Conservation (phyloP, 257 asterid genomes). For the Solanum virginianum region DNA sequence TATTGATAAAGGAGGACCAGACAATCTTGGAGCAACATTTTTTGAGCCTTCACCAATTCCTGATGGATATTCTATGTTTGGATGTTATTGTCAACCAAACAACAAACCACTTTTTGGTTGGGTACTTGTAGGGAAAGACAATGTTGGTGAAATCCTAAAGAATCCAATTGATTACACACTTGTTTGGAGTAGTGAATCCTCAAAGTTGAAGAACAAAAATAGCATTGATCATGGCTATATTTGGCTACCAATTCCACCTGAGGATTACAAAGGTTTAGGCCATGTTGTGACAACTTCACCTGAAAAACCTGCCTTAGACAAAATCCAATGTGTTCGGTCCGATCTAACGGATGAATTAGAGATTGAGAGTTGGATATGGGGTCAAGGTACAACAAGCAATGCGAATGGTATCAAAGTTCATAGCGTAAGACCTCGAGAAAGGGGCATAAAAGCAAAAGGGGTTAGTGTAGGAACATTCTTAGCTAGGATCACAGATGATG, state of each 20-base stretch:
- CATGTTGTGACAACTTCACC: slow-evolving; percentile 44
- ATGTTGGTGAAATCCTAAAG: slow-evolving; percentile 26
- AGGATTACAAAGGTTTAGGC: slow-evolving; percentile 61
- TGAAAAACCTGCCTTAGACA: slow-evolving; percentile 58
- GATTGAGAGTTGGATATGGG: slow-evolving; percentile 54
- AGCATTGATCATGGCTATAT: slow-evolving; percentile 29
- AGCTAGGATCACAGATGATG: slow-evolving; percentile 2
- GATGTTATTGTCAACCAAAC: slow-evolving; percentile 64
- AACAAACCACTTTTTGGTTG: slow-evolving; percentile 55
- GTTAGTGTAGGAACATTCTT: slow-evolving; percentile 38
- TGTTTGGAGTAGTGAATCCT: slow-evolving; percentile 22
- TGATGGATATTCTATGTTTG: slow-evolving; percentile 77
- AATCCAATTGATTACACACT: slow-evolving; percentile 60
- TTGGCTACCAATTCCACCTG: slow-evolving; percentile 72
- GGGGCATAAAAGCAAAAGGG: slow-evolving; percentile 42
- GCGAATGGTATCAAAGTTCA: slow-evolving; percentile 22
- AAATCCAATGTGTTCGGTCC: slow-evolving; percentile 50
- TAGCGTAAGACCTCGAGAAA: slow-evolving; percentile 33
- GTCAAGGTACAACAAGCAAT: slow-evolving; percentile 6
- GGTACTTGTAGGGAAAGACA: slow-evolving; percentile 61
- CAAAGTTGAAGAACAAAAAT: background rate
- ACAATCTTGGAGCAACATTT: slow-evolving; percentile 54
- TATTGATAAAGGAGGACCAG: slow-evolving; percentile 35
- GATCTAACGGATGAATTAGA: slow-evolving; percentile 59
- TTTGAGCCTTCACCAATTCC: slow-evolving; percentile 68